Base-by-base conservation (phyloP, 2,329 filamentous ascomycete genomes). In the Alternaria sp. region DNA sequence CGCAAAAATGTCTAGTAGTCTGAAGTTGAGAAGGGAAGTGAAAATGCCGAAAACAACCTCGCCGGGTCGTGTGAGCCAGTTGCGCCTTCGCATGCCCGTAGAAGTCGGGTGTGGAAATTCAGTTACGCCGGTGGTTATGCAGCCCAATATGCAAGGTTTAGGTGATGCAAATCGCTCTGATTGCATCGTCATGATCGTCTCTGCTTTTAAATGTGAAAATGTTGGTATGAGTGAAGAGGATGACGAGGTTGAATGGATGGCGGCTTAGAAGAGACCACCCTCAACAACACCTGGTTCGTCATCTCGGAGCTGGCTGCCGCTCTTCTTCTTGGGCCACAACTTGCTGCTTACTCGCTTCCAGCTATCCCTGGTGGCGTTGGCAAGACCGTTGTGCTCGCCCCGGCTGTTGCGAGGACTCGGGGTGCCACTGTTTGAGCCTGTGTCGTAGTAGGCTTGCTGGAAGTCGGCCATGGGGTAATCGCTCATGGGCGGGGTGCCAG, bases 401-500 rank as follows among this genome's bases (percentile, higher is more conserved):
- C 77, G 71, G 57, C 76, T 78, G 42, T 73, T 70, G 54, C 76
- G 68, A 20, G 77, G 77, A 57, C 77, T 79, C 20, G 76, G 76
- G 0, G 76, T 79, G 55, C 74, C 73, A 43, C 74, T 75, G 51
- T 65, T 67, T 3, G 74, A 67, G 39, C 72, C 71, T 36, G 58
- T 70, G 53, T 78, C 75, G 61, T 75, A 75, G 59, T 77, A 77
- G 26, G 73, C 71, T 39, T 75, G 74, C 26, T 75, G 69, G 43
- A 73, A 75, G 48, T 79, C 77, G 11, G 62, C 68, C 74, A 78
- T 75, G 6, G 90, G 90, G 38, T 75, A 76, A 47, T 77, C 74
- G 63, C 66, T 76, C 34, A 91, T 91, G 1, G 91, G 91, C 0
- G 91, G 91, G 5, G 91, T 93, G 7, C 91, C 91, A 2, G 91